Base-by-base conservation (phyloP, 306 rosid genomes). In the Pterocarpus macrocarpus region DNA sequence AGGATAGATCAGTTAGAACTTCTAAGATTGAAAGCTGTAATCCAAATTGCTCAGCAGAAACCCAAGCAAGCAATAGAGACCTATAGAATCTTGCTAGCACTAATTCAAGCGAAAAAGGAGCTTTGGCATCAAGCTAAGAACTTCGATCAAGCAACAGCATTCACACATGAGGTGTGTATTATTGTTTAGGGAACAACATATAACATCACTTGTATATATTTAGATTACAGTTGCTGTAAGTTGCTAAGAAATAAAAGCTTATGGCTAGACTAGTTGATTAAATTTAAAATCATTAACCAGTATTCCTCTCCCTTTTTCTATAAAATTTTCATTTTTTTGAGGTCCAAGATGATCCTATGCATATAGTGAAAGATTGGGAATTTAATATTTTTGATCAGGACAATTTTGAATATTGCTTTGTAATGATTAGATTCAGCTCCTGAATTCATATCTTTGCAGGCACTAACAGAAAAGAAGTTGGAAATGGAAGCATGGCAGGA, bases 1-100 rank as follows among this genome's bases (percentile, higher is more conserved):
- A 85, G 80, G 65, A 62, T 58, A n/a, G 99, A 89, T 80, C 99
- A 93, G 63, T 87, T 93, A 80, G 90, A 87, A 80, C 90, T 93
- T 88, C 90, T 91, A 62, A 86, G 97, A 83, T 76, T 93, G 86
- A 93, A 93, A 85, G 97, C 97, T 28, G 89, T 89, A 15, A 93
- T 95, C 69, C 94, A 89, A 90, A 88, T 95, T 84, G 64, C 97
- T 69, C 91, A 83, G 86, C 85, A 91, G 84, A 91, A 83, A 72
- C 99, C 99, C 49, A 95, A 91, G 85, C 91, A 90, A 84, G 98
- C 99, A 59, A 87, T 93, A 80, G 99, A 95, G 86, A 93, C 93
- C 73, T 93, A 91, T 84, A 90, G 97, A 88, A 79, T 90, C 84
- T 87, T 95, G 90, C 87, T 95, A 39, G 86, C 99, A 65, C 71